Conservation (phyloP, 257 asterid species). For the Fraxinus cuspidata region DNA sequence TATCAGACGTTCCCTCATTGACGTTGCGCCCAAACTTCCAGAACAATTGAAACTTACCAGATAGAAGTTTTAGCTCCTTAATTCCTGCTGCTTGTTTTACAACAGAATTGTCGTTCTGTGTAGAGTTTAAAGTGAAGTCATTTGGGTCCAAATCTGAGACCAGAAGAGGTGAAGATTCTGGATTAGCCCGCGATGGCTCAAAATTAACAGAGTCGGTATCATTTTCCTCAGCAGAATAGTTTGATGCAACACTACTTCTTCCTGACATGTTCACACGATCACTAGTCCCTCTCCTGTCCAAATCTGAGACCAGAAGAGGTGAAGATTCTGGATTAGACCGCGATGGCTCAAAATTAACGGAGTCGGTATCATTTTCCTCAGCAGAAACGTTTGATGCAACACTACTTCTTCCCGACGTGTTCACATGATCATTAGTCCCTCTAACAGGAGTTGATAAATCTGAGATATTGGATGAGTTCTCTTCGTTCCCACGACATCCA, state of each 20-base stretch:
- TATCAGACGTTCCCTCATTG: slow-evolving; percentile 31
- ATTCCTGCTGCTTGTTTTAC: slow-evolving; percentile 21
- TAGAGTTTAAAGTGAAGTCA: neutral
- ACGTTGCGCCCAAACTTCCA: slow-evolving; percentile 45
- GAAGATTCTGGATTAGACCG: neutral
- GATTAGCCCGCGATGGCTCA: neutral
- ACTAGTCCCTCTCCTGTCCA: neutral
- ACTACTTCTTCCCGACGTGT: neutral
- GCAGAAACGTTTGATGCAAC: neutral
- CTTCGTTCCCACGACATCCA: neutral
- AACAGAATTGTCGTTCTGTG: neutral
- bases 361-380: neutral
- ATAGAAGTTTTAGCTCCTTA: slow-evolving; percentile 31
- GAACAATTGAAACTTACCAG: slow-evolving; percentile 47
- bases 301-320: neutral
- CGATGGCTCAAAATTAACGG: neutral
- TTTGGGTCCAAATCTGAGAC: neutral
- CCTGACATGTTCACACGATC: neutral
- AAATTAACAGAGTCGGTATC: neutral
- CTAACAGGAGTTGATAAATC: neutral
- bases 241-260: neutral
- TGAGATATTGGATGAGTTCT: neutral
- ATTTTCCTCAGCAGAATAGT: neutral
- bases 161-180: neutral
- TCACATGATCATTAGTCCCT: neutral